These are phyloP conservation scores for Aspergillus amoenus DNA, from an alignment of 2,329 filamentous ascomycete genomes.

Conservation along the genomic window DNA sequence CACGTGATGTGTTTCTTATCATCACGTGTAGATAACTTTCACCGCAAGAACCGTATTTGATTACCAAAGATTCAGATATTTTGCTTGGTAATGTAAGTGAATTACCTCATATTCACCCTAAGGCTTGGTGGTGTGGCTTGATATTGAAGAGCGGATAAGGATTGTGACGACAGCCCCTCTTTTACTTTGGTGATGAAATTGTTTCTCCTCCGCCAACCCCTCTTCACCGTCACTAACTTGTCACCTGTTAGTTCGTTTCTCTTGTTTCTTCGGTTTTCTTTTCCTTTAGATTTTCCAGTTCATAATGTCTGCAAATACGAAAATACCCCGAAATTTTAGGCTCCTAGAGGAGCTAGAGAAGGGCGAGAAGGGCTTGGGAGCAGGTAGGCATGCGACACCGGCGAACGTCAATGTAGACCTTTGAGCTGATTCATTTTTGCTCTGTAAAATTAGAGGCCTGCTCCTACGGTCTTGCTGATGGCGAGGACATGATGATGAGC, in stretches of 20 bases:
- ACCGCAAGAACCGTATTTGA: not conserved
- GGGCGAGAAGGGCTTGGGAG: conserved; percentile 94
- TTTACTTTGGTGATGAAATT: conserved; percentile 16
- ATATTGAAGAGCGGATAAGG: conserved; percentile 11
- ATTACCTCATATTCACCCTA: not conserved
- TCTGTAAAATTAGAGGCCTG: conserved; percentile 69
- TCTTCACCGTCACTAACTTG: not conserved
- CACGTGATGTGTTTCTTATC: conserved; percentile 20
- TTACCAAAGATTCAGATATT: not conserved
- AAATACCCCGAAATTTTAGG: conserved; percentile 93
- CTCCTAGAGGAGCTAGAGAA: conserved; percentile 97
- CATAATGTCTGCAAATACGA: conserved; percentile 68
- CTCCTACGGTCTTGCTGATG: conserved; percentile 92
- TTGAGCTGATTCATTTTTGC: conserved; percentile 23
- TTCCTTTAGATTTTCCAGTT: not conserved
- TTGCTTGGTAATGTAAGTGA: not conserved
- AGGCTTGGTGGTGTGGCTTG: not conserved
- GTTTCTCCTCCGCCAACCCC: conserved; percentile 10
- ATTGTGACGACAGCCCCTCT: conserved; percentile 20
- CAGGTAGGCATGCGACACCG: conserved; percentile 52
- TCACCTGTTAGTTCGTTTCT: not conserved
- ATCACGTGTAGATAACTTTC: not conserved
- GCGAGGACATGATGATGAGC: conserved; percentile 93
- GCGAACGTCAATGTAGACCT: conserved; percentile 7
- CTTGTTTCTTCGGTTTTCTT: not conserved